Conservation (phyloP, 1,284 basidiomycete species). For the Mycena citricolor region DNA sequence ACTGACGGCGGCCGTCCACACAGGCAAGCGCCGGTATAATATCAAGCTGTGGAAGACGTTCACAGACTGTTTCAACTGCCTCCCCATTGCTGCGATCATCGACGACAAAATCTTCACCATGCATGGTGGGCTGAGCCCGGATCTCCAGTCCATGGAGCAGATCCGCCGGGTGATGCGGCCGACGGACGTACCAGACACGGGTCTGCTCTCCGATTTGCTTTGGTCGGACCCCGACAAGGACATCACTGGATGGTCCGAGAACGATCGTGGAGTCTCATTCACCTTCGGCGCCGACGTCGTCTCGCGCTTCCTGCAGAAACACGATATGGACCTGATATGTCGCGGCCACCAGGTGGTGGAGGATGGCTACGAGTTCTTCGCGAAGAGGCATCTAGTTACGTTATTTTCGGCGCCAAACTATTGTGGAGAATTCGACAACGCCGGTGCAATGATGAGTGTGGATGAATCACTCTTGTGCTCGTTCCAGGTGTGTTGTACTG, state of each 20-base stretch:
- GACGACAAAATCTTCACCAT: constrained; percentile 97
- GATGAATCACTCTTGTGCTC: constrained; percentile 19
- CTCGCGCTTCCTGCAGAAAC: constrained; percentile 96
- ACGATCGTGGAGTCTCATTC: constrained; percentile 96
- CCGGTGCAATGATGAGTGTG: constrained; percentile 95
- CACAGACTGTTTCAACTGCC: constrained; percentile 94
- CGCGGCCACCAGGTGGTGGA: constrained; percentile 98
- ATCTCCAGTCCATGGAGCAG: constrained; percentile 99
- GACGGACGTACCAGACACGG: constrained; percentile 97
- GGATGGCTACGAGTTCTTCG: constrained; percentile 99
- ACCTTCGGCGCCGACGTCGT: constrained; percentile 99
- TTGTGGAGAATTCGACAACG: constrained; percentile 98
- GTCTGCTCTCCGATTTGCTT: constrained; percentile 43
- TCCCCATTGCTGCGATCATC: constrained; percentile 94
- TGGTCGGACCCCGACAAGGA: constrained; percentile 96
- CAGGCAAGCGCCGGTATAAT: constrained; percentile 95
- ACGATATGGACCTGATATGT: constrained; percentile 99
- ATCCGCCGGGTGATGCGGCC: constrained; percentile 98
- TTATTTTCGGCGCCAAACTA: constrained; percentile 98
- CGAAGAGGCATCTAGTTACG: constrained; percentile 95
- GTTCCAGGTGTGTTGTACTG: constrained; percentile 17
- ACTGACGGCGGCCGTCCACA: constrained; percentile 16
- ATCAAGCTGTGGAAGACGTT: constrained; percentile 99
- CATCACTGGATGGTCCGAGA: constrained; percentile 98
- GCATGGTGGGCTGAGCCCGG: constrained; percentile 92